Evolutionary conservation across 2,329 filamentous ascomycete genomes (phyloP).

Genomic region (Penicillium sp.): DNA sequence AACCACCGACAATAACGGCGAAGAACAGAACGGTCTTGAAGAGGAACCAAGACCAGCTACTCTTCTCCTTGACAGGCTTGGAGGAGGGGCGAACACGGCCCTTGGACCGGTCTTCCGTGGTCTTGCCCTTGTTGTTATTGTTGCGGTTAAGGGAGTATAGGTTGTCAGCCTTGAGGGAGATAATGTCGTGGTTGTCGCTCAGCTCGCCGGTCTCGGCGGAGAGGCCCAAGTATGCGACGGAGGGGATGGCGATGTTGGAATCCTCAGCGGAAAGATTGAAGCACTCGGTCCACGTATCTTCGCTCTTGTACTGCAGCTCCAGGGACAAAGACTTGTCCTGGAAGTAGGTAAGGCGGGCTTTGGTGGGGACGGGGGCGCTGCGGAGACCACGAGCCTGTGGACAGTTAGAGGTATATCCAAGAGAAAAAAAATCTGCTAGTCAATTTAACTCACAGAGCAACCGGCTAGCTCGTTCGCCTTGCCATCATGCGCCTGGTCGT

Average conservation of each 20-base stretch:
- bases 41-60: slow-evolving; percentile 70
- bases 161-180: slow-evolving; percentile 82
- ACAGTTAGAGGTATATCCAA: not conserved
- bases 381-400: slow-evolving; percentile 76
- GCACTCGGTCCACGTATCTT: slow-evolving; percentile 84
- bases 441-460: slow-evolving; percentile 65
- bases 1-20: slow-evolving; percentile 67
- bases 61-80: slow-evolving; percentile 26
- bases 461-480: slow-evolving; percentile 90
- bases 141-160: slow-evolving; percentile 58
- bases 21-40: slow-evolving; percentile 80
- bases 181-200: slow-evolving; percentile 96
- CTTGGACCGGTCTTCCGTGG: slow-evolving; percentile 26
- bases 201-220: slow-evolving; percentile 85
- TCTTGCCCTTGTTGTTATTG: slow-evolving; percentile 43
- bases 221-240: slow-evolving; percentile 64
- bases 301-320: slow-evolving; percentile 90
- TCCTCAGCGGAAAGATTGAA: slow-evolving; percentile 67
- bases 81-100: slow-evolving; percentile 19
- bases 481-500: slow-evolving; percentile 93
- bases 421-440: not conserved
- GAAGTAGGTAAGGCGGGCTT: slow-evolving; percentile 89
- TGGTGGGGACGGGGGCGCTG: slow-evolving; percentile 75
- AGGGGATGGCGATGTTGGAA: slow-evolving; percentile 74
- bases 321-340: slow-evolving; percentile 89